phyloP scores from a whole-genome alignment of 2,329 filamentous ascomycete species.

The Colletotrichum sp. region DNA sequence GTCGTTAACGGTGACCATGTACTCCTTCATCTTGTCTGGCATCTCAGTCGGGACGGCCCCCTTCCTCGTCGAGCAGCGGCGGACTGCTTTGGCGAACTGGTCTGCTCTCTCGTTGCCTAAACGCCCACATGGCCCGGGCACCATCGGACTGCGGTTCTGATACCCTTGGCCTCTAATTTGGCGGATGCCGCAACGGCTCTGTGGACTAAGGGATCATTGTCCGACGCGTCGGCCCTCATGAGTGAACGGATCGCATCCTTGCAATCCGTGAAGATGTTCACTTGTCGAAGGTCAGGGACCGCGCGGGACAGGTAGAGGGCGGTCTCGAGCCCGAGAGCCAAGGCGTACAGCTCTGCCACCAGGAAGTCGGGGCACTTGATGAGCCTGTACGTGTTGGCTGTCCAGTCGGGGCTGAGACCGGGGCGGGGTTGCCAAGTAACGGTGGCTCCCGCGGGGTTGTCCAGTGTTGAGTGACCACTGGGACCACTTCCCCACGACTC shows the following conservation, averaged over 20 bases:
- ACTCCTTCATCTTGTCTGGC: neutral
- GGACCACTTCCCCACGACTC: neutral
- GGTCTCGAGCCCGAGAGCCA: neutral
- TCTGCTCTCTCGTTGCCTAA: neutral
- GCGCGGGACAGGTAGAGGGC: neutral
- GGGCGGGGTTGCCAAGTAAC: constrained; percentile 1
- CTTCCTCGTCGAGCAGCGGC: neutral
- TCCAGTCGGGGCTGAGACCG: neutral
- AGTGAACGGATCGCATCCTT: neutral
- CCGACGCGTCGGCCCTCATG: neutral
- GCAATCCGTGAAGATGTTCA: constrained; percentile 2
- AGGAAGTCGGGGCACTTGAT: neutral
- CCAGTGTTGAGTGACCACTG: neutral
- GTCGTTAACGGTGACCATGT: neutral
- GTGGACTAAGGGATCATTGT: neutral
- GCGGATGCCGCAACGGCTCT: neutral
- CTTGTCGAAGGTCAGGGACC: neutral
- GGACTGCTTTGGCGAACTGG: neutral
- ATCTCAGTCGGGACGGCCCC: neutral
- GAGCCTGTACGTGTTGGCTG: neutral
- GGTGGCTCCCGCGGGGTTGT: neutral
- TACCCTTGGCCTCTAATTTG: neutral
- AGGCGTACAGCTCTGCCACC: neutral
- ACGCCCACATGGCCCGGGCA: constrained; percentile 4
- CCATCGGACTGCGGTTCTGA: neutral